Conservation (phyloP, 73 alveolate genomes). For the Breviolum minutum region DNA sequence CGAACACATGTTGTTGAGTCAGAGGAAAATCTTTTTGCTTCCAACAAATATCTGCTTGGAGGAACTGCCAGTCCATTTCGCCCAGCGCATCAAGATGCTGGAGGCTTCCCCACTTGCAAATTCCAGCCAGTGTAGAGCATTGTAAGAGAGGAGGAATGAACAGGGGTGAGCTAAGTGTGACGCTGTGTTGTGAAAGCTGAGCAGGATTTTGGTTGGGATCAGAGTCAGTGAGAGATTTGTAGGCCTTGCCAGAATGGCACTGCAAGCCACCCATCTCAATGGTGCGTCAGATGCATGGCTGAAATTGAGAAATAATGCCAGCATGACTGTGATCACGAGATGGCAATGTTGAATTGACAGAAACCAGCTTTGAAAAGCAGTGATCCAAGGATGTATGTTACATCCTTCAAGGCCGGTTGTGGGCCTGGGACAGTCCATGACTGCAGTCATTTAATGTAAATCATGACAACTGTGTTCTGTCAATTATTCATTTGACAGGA, state of each 20-base stretch:
- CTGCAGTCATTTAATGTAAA: no score
- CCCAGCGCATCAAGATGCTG: constrained; percentile 69
- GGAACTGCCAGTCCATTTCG: constrained; percentile 54
- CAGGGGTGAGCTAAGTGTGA: no score
- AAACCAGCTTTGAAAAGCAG: neutral
- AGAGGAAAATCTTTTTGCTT: neutral
- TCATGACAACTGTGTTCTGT: no score
- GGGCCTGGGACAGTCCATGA: neutral
- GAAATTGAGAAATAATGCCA: neutral
- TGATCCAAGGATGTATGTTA: constrained; percentile 20
- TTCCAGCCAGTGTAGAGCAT: no score
- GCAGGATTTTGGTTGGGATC: neutral
- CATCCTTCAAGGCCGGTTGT: constrained; percentile 4
- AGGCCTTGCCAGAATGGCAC: constrained; percentile 63
- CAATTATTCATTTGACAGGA: neutral
- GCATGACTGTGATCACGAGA: neutral
- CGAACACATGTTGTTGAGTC: neutral
- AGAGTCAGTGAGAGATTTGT: neutral
- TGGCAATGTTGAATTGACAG: neutral
- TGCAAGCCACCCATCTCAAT: constrained; percentile 19
- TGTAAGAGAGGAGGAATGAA: no score
- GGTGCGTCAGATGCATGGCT: constrained; percentile 9
- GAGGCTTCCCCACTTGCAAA: neutral
- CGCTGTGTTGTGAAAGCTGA: no score
- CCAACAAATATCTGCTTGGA: neutral